A percentile compares a stretch with the other conserved stretches of the same genome.
Evolutionary conservation across 2,329 filamentous ascomycete species (phyloP).

Genomic region (Stylonectria norvegica): DNA sequence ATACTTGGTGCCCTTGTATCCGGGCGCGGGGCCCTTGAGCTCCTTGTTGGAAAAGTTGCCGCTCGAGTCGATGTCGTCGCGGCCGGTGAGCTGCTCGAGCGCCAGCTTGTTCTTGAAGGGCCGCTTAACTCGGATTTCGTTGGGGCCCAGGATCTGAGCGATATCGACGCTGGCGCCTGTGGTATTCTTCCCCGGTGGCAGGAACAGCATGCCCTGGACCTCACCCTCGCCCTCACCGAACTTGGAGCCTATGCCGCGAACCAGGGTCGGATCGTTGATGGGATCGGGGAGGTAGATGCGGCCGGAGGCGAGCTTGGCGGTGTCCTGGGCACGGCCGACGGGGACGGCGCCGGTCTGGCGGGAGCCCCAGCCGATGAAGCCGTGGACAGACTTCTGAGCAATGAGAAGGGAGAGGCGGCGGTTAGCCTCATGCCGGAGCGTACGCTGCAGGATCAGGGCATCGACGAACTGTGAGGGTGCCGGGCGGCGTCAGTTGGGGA

Average conservation of each 20-base stretch:
- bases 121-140: slow-evolving; percentile 83
- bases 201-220: slow-evolving; percentile 77
- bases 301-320: slow-evolving; percentile 74
- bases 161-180: slow-evolving; percentile 81
- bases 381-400: slow-evolving; percentile 90
- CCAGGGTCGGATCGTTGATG: slow-evolving; percentile 73
- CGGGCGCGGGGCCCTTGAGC: slow-evolving; percentile 51
- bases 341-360: slow-evolving; percentile 83
- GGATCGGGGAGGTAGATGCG: slow-evolving; percentile 87
- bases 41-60: slow-evolving; percentile 59
- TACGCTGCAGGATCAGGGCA: slow-evolving; percentile 87
- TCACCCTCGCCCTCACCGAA: slow-evolving; percentile 72
- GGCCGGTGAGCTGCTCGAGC: slow-evolving; percentile 76
- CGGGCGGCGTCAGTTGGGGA: too few relatives aligned
- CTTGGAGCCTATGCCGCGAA: slow-evolving; percentile 75
- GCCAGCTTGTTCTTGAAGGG: slow-evolving; percentile 76
- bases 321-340: slow-evolving; percentile 89
- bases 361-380: slow-evolving; percentile 87
- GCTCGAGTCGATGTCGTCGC: slow-evolving; percentile 66
- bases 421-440: slow-evolving; percentile 79
- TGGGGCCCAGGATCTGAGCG: slow-evolving; percentile 71
- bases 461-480: slow-evolving; percentile 77
- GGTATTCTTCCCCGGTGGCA: slow-evolving; percentile 77
- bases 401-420: slow-evolving; percentile 90
- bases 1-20: slow-evolving; percentile 75